Evolutionary conservation across 768 basidiomycete species (phyloP).

Genomic region (Mycena alexandri): DNA sequence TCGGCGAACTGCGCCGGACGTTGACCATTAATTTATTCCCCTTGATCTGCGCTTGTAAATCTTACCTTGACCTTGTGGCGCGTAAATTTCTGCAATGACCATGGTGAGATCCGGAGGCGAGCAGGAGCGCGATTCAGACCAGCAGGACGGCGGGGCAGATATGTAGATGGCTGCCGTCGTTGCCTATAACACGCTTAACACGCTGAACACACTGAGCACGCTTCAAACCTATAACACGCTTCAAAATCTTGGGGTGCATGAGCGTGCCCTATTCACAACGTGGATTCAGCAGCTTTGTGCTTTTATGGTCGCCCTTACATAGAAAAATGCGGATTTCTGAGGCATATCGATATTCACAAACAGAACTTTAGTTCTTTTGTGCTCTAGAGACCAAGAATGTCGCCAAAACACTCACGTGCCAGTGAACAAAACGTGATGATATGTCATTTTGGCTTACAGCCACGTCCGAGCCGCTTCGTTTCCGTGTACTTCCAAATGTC

Average conservation of each 20-base stretch:
- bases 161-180: slow-evolving; percentile 71
- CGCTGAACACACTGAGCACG: no score
- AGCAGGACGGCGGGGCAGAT: slow-evolving; percentile 81
- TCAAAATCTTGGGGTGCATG: slow-evolving; percentile 88
- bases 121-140: slow-evolving; percentile 55
- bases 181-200: slow-evolving; percentile 79
- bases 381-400: no score
- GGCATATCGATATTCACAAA: slow-evolving; percentile 1
- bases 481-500: no score
- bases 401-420: no score
- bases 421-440: no score
- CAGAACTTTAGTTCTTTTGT: no score
- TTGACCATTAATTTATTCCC: background rate
- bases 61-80: slow-evolving; percentile 82
- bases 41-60: background rate
- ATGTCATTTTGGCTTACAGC: no score
- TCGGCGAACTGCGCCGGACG: slow-evolving; percentile 64
- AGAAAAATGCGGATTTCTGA: slow-evolving; percentile 30
- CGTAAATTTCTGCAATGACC: slow-evolving; percentile 72
- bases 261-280: slow-evolving; percentile 82
- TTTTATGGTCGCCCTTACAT: slow-evolving; percentile 18
- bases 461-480: no score
- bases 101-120: background rate
- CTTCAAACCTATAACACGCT: slow-evolving; percentile 81
- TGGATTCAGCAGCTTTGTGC: slow-evolving; percentile 65